phyloP scores from a whole-genome alignment of 164 flowering plant species.

The Vitis labrusca region DNA sequence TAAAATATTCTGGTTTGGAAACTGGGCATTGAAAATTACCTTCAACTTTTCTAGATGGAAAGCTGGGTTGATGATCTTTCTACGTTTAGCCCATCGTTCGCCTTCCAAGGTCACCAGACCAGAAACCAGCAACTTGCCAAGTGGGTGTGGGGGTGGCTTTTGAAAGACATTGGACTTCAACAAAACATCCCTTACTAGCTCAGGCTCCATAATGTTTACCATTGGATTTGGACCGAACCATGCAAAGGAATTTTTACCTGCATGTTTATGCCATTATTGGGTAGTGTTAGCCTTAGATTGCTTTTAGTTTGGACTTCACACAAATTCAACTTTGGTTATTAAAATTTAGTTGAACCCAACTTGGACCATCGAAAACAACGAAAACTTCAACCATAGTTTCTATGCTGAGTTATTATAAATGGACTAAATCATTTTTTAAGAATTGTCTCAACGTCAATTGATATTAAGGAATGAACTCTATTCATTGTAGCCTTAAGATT shows the following conservation, averaged over 20 bases:
- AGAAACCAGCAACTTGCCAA: slow-evolving; percentile 1
- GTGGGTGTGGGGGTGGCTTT: slow-evolving; percentile 22
- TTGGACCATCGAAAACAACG: too few relatives aligned
- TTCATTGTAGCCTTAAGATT: too few relatives aligned
- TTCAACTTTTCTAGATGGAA: slow-evolving; percentile 52
- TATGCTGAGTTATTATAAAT: too few relatives aligned
- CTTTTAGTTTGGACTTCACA: too few relatives aligned
- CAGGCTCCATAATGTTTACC: slow-evolving; percentile 37
- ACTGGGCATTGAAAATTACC: slow-evolving; percentile 23
- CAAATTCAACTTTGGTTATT: too few relatives aligned
- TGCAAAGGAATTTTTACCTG: slow-evolving; percentile 37
- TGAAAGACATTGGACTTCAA: slow-evolving; percentile 22
- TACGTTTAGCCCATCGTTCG: slow-evolving; percentile 53
- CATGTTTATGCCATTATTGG: neutral
- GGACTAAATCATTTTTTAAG: too few relatives aligned
- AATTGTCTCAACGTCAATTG: too few relatives aligned
- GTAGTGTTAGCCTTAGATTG: too few relatives aligned
- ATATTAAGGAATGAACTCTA: too few relatives aligned
- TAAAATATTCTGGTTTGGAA: too few relatives aligned
- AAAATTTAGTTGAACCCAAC: too few relatives aligned
- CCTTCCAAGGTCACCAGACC: slow-evolving; percentile 37
- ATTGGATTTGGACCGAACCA: slow-evolving; percentile 47
- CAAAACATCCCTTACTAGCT: slow-evolving; percentile 33
- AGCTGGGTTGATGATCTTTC: slow-evolving; percentile 54
- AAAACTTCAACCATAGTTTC: too few relatives aligned